These are phyloP conservation scores for Onygenales sp. DNA, from an alignment of 2,329 filamentous ascomycete genomes.

Conservation along the genomic window DNA sequence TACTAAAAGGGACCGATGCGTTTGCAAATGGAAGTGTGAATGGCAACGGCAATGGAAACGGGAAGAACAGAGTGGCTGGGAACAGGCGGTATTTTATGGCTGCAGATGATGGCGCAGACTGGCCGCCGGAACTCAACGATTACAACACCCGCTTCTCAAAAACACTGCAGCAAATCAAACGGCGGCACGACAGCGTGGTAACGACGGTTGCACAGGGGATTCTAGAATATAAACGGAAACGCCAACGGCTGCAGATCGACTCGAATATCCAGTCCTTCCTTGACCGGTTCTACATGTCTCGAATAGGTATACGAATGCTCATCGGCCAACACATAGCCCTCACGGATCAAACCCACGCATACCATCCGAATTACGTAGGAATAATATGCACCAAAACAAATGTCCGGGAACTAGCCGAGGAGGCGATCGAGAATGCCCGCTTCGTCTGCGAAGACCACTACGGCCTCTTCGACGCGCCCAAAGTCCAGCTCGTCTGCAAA, in stretches of 20 bases:
- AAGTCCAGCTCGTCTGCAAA: constrained; percentile 92
- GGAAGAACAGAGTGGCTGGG: constrained; percentile 42
- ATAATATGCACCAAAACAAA: constrained; percentile 99
- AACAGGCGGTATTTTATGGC: constrained; percentile 77
- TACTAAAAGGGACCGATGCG: constrained; percentile 33
- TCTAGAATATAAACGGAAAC: constrained; percentile 91
- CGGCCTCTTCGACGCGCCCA: constrained; percentile 90
- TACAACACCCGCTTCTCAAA: constrained; percentile 90
- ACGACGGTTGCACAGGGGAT: constrained; percentile 98
- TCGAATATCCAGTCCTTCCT: constrained; percentile 95
- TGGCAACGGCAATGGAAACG: constrained; percentile 38
- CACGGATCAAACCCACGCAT: constrained; percentile 81
- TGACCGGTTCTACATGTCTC: constrained; percentile 99
- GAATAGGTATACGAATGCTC: constrained; percentile 97
- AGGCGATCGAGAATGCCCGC: constrained; percentile 97
- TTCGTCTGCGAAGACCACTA: constrained; percentile 99
- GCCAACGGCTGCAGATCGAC: constrained; percentile 97
- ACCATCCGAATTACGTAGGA: constrained; percentile 88
- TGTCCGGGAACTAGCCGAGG: constrained; percentile 84
- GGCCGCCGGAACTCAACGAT: constrained; percentile 87
- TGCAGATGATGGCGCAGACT: constrained; percentile 77
- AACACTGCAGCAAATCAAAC: constrained; percentile 86
- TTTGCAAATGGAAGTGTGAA: constrained; percentile 30
- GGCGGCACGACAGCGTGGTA: constrained; percentile 91
- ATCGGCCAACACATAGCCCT: constrained; percentile 97